Percentiles rank a stretch among this genome's conserved stretches.
Evolutionary conservation across 2,329 filamentous ascomycete species (phyloP).

Genomic region (Venturia nashicola): DNA sequence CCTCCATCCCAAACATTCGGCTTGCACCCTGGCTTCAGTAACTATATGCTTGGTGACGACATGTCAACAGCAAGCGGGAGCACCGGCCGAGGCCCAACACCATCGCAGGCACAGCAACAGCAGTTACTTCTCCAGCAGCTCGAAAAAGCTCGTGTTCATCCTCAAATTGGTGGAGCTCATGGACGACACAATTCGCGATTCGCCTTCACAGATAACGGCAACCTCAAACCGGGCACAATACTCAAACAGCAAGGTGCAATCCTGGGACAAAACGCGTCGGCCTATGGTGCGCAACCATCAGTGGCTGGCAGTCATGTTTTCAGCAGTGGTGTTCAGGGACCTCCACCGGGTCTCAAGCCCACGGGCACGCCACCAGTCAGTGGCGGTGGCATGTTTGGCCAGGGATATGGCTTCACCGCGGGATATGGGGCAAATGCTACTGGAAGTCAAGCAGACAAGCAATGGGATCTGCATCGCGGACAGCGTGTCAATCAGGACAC

Average conservation of each 20-base stretch:
- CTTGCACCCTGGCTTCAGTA: conserved; percentile 22
- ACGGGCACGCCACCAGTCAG: conserved; percentile 82
- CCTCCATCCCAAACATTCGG: conserved; percentile 49
- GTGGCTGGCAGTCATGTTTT: not conserved
- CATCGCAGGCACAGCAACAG: conserved; percentile 36
- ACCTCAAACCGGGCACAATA: not conserved
- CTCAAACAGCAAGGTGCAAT: conserved; percentile 3
- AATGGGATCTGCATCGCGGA: conserved; percentile 5
- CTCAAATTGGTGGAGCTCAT: conserved; percentile 45
- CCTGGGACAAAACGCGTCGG: not conserved
- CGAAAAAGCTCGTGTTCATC: conserved; percentile 44
- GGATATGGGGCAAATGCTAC: conserved; percentile 14
- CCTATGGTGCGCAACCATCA: not conserved
- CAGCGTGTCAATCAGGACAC: conserved; percentile 46
- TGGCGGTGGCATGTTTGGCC: conserved; percentile 73
- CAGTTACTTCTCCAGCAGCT: conserved; percentile 50
- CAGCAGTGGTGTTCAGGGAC: conserved; percentile 62
- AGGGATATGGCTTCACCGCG: conserved; percentile 72
- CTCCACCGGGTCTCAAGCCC: conserved; percentile 89
- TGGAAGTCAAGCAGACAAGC: not conserved
- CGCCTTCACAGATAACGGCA: conserved; percentile 67
- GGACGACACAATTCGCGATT: conserved; percentile 76
- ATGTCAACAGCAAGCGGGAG: conserved; percentile 35
- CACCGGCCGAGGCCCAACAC: conserved; percentile 62
- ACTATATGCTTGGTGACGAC: conserved; percentile 22